Percentiles rank a stretch among this genome's conserved stretches.
These are phyloP conservation scores for Aurantiochytrium sp. DNA, from an alignment of 108 stramenopile genomes.

Conservation along the genomic window DNA sequence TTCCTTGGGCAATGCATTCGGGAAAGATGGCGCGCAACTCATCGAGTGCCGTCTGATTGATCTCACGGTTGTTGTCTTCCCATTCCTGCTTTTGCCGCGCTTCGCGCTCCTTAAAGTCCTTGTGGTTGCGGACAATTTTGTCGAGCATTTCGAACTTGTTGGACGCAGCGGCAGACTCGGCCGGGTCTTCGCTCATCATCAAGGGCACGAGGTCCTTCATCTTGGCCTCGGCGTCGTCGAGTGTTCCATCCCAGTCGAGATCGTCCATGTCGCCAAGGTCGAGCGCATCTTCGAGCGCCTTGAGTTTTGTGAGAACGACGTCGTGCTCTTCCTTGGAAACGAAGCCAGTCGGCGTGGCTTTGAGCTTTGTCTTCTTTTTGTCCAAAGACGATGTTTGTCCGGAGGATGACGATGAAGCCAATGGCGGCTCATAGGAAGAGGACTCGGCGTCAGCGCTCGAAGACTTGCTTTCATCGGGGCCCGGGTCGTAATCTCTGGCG, in stretches of 20 bases:
- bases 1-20: neutral
- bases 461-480: neutral
- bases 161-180: neutral
- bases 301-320: neutral
- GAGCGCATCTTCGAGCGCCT: neutral
- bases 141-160: slow-evolving; percentile 5
- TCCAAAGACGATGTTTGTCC: neutral
- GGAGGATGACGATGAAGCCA: too few species aligned
- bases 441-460: too few species aligned
- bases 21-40: neutral
- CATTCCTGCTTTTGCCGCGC: neutral
- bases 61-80: neutral
- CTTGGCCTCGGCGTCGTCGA: neutral
- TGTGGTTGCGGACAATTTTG: slow-evolving; percentile 5
- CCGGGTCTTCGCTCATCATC: slow-evolving; percentile 3
- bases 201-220: neutral
- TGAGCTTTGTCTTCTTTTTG: neutral
- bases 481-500: neutral
- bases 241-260: neutral
- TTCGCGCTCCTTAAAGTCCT: slow-evolving; percentile 16
- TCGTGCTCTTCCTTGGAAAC: neutral
- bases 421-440: too few species aligned
- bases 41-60: neutral
- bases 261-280: slow-evolving; percentile 1
- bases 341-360: neutral